Percentiles rank a stretch among this genome's conserved stretches.
phyloP scores from a whole-genome alignment of 1,284 basidiomycete species.

The Sporisorium reilianum region DNA sequence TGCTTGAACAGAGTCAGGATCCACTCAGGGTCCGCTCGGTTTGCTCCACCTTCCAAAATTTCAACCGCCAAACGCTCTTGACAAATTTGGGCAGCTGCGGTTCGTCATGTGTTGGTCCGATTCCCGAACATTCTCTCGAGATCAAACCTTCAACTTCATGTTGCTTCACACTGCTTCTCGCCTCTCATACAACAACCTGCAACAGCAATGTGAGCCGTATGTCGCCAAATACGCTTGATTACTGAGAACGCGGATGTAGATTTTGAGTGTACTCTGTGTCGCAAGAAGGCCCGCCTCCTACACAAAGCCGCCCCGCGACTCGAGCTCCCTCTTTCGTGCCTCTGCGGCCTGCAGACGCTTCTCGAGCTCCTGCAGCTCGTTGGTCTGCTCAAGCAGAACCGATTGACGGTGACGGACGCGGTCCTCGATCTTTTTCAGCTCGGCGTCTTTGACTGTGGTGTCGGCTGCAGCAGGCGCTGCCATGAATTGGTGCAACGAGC shows the following conservation, averaged over 20 bases:
- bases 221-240: neutral
- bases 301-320: conserved; percentile 43
- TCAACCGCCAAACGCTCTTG: neutral
- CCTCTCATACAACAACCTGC: neutral
- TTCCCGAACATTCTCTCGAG: neutral
- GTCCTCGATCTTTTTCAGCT: conserved; percentile 49
- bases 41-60: conserved; percentile 3
- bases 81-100: neutral
- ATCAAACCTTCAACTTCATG: neutral
- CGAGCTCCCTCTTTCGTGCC: conserved; percentile 53
- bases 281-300: conserved; percentile 2
- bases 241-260: neutral
- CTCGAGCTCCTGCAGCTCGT: conserved; percentile 62
- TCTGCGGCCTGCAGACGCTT: conserved; percentile 61
- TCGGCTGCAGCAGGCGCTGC: conserved; percentile 13
- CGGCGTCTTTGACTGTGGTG: conserved; percentile 10
- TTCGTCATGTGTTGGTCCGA: conserved; percentile 4
- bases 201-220: too few relatives aligned
- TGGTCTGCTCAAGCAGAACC: conserved; percentile 52
- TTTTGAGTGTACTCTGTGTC: neutral
- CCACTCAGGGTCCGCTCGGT: conserved; percentile 9
- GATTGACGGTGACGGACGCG: conserved; percentile 58
- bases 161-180: neutral
- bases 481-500: conserved; percentile 24
- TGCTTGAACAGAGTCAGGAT: neutral